phyloP scores from a whole-genome alignment of 164 flowering plant genomes.

The Vitis labrusca region DNA sequence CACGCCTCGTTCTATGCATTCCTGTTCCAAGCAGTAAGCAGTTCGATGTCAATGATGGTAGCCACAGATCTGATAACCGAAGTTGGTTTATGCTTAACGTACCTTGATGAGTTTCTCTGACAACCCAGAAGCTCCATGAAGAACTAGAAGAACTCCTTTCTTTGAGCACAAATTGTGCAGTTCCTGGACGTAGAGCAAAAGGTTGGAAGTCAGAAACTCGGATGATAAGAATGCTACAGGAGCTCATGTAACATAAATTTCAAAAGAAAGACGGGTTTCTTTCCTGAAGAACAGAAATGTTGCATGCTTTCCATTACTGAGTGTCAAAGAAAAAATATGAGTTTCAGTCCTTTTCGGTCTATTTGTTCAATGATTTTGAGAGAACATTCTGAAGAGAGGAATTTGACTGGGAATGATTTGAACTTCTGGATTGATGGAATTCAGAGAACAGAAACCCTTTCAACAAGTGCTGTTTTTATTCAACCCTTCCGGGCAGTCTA shows the following conservation, averaged over 20 bases:
- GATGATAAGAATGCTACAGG: background rate
- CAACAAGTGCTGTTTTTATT: no score
- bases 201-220: slow-evolving; percentile 10
- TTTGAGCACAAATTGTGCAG: slow-evolving; percentile 55
- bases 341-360: no score
- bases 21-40: slow-evolving; percentile 42
- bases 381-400: no score
- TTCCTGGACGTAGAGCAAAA: slow-evolving; percentile 43
- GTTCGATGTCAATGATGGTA: background rate
- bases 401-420: no score
- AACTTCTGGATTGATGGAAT: no score
- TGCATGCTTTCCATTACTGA: no score
- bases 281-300: no score
- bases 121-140: slow-evolving; percentile 98
- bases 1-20: slow-evolving; percentile 76
- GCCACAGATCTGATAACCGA: background rate
- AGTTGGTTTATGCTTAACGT: background rate
- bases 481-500: no score
- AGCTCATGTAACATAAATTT: no score
- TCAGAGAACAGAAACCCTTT: no score
- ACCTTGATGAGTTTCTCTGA: slow-evolving; percentile 79
- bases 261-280: background rate
- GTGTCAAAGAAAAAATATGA: background rate
- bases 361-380: no score
- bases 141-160: slow-evolving; percentile 83